These are phyloP conservation scores for Cymodocea nodosa DNA, from an alignment of 116 monocot species.

Conservation along the genomic window DNA sequence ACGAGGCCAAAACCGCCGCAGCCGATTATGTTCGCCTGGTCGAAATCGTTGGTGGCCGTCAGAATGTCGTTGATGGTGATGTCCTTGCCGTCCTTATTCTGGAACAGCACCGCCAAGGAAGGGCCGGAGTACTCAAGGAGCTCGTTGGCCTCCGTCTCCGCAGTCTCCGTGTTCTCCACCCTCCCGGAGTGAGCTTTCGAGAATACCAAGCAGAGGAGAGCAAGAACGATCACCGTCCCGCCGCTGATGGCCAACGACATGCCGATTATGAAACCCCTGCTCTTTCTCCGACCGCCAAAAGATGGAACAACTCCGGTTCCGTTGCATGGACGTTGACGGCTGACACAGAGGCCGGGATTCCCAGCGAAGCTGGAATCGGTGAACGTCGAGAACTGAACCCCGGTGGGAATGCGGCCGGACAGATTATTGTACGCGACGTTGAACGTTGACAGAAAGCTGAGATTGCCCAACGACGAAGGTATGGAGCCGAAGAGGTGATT, in stretches of 20 bases:
- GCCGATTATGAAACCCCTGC: slow-evolving; percentile 21
- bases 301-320: background rate
- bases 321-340: slow-evolving; percentile 5
- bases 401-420: slow-evolving; percentile 30
- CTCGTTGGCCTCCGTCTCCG: slow-evolving; percentile 15
- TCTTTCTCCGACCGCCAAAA: background rate
- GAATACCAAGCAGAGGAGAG: slow-evolving; percentile 17
- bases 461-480: slow-evolving; percentile 35
- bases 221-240: slow-evolving; percentile 18
- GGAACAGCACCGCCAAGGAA: slow-evolving; percentile 36
- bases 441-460: slow-evolving; percentile 48
- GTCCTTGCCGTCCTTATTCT: slow-evolving; percentile 30
- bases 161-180: slow-evolving; percentile 17
- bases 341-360: slow-evolving; percentile 36
- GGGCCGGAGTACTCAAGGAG: slow-evolving; percentile 10
- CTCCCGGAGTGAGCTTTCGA: slow-evolving; percentile 18
- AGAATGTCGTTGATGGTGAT: slow-evolving; percentile 37
- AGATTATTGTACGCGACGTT: slow-evolving; percentile 48
- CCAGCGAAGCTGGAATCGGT: slow-evolving; percentile 24
- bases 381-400: slow-evolving; percentile 57
- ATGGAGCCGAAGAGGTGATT: slow-evolving; percentile 50
- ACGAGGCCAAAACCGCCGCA: slow-evolving; percentile 62
- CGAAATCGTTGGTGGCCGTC: slow-evolving; percentile 43
- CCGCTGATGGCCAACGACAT: slow-evolving; percentile 33
- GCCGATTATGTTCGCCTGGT: slow-evolving; percentile 44